phyloP scores from a whole-genome alignment of 2,329 filamentous ascomycete genomes.

The Rosellinia necatrix region DNA sequence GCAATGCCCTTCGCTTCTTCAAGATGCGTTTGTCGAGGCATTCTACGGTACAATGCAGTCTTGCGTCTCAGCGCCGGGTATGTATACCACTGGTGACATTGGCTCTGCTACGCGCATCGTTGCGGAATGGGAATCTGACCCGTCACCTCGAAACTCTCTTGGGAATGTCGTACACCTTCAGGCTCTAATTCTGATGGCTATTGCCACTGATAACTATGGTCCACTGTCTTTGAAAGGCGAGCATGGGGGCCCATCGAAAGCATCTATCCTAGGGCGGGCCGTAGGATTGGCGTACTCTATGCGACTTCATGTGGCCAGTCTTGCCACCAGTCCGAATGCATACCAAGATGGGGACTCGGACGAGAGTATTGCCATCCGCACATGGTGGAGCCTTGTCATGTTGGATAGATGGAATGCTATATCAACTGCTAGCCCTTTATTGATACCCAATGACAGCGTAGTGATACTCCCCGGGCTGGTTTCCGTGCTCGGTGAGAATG shows the following conservation, averaged over 20 bases:
- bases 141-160: slow-evolving; percentile 43
- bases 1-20: slow-evolving; percentile 59
- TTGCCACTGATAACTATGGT: slow-evolving; percentile 66
- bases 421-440: slow-evolving; percentile 64
- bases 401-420: slow-evolving; percentile 76
- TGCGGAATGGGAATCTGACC: slow-evolving; percentile 55
- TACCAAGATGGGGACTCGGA: slow-evolving; percentile 56
- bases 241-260: slow-evolving; percentile 53
- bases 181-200: slow-evolving; percentile 66
- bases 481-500: slow-evolving; percentile 63
- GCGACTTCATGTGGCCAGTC: slow-evolving; percentile 57
- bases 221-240: slow-evolving; percentile 46
- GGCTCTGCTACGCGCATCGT: slow-evolving; percentile 53
- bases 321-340: slow-evolving; percentile 46
- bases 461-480: slow-evolving; percentile 65
- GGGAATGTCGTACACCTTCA: slow-evolving; percentile 66
- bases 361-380: slow-evolving; percentile 64
- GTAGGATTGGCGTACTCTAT: slow-evolving; percentile 69
- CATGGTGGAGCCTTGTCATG: slow-evolving; percentile 74
- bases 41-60: slow-evolving; percentile 64
- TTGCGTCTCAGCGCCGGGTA: slow-evolving; percentile 46
- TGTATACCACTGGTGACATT: slow-evolving; percentile 48
- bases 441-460: slow-evolving; percentile 66
- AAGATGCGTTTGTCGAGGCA: slow-evolving; percentile 68
- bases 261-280: slow-evolving; percentile 65